Conservation (phyloP, 2,329 filamentous ascomycete species). For the Pestalotiopsis sp. region DNA sequence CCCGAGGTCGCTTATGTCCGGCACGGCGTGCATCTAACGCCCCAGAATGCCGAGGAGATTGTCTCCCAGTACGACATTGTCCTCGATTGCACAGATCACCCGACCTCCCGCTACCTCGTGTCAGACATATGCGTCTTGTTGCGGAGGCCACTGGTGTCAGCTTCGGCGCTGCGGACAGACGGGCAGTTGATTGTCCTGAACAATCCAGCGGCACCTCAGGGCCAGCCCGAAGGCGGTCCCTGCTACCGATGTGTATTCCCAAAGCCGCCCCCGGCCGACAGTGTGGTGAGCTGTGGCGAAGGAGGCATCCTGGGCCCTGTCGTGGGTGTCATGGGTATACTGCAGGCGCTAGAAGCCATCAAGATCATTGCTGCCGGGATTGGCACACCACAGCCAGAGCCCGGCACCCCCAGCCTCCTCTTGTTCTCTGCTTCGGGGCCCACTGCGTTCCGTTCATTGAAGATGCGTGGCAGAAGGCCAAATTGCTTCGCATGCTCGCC, state of each 20-base stretch:
- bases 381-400: constrained; percentile 18
- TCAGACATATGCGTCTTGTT: constrained; percentile 86
- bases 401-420: constrained; percentile 38
- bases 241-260: constrained; percentile 96
- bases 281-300: constrained; percentile 85
- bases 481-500: constrained; percentile 79
- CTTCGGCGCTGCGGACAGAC: constrained; percentile 84
- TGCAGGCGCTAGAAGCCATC: constrained; percentile 88
- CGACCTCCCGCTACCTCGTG: constrained; percentile 87
- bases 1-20: constrained; percentile 67
- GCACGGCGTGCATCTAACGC: constrained; percentile 66
- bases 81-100: constrained; percentile 94
- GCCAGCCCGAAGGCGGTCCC: constrained; percentile 66
- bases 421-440: constrained; percentile 49
- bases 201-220: constrained; percentile 67
- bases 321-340: constrained; percentile 88
- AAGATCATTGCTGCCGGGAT: constrained; percentile 67
- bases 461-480: constrained; percentile 68
- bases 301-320: constrained; percentile 91
- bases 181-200: constrained; percentile 91
- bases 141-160: constrained; percentile 80
- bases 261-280: constrained; percentile 80
- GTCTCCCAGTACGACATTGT: constrained; percentile 78
- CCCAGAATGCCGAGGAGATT: constrained; percentile 67
- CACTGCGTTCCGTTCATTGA: constrained; percentile 70